Evolutionary conservation across 192 early-diverging fungal genomes (phyloP).

Genomic region (Linnemannia hyalina): DNA sequence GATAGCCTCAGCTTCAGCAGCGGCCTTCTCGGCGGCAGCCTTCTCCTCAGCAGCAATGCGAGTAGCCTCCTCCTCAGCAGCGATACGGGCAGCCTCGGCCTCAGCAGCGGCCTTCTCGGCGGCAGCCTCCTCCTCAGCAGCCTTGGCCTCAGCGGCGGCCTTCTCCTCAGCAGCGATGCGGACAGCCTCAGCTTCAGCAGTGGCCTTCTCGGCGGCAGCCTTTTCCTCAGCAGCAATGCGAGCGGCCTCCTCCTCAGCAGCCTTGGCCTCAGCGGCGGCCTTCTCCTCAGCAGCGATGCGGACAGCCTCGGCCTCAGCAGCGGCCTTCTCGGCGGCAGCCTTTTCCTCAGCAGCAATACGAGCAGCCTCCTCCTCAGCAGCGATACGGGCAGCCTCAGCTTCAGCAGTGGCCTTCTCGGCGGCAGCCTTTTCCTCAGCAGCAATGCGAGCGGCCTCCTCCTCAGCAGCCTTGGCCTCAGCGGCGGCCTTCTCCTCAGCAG

Average conservation of each 20-base stretch:
- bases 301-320: not conserved
- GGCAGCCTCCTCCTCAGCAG: constrained; percentile 36
- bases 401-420: constrained; percentile 9
- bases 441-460: constrained; percentile 31
- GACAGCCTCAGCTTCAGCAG: constrained; percentile 22
- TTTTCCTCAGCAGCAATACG: constrained; percentile 4
- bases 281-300: constrained; percentile 4
- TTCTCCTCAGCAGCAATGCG: constrained; percentile 27
- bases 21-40: constrained; percentile 29
- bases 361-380: constrained; percentile 2
- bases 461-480: constrained; percentile 11
- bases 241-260: constrained; percentile 28
- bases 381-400: constrained; percentile 6
- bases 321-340: constrained; percentile 12
- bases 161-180: constrained; percentile 13
- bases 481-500: constrained; percentile 9
- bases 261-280: constrained; percentile 5
- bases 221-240: constrained; percentile 26
- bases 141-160: constrained; percentile 20
- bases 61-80: constrained; percentile 22
- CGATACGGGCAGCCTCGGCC: constrained; percentile 14
- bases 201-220: constrained; percentile 28
- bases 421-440: constrained; percentile 14
- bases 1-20: constrained; percentile 20
- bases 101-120: no score